Percentiles rank a stretch among this genome's conserved stretches.
These are phyloP conservation scores for Entoloma clypeatum DNA, from an alignment of 1,284 basidiomycete genomes.

Conservation along the genomic window DNA sequence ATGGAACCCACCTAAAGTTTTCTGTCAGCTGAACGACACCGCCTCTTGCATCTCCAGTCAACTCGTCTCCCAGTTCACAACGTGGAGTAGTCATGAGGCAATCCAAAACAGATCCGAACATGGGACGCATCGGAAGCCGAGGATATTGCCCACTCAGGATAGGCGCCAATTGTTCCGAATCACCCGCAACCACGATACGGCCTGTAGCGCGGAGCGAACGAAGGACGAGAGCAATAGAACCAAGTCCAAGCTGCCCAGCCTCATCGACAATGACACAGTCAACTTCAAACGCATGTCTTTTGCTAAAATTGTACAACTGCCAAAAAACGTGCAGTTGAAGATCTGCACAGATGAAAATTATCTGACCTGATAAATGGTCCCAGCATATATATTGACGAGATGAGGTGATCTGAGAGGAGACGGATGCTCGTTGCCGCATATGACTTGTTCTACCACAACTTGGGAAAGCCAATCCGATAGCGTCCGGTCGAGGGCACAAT, in stretches of 20 bases:
- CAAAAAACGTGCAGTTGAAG: conserved; percentile 1
- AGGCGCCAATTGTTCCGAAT: conserved; percentile 47
- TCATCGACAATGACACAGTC: conserved; percentile 46
- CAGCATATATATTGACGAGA: conserved; percentile 37
- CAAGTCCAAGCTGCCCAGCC: conserved; percentile 46
- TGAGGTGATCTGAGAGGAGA: conserved; percentile 25
- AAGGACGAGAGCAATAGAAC: conserved; percentile 40
- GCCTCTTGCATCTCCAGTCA: conserved; percentile 22
- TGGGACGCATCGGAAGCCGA: conserved; percentile 29
- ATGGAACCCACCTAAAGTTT: conserved; percentile 37
- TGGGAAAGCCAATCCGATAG: conserved; percentile 38
- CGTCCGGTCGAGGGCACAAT: conserved; percentile 34
- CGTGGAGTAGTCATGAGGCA: conserved; percentile 34
- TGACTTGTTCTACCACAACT: conserved; percentile 37
- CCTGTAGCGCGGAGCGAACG: conserved; percentile 35
- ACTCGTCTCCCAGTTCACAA: conserved; percentile 18
- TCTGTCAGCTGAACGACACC: conserved; percentile 46
- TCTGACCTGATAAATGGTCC: conserved; percentile 44
- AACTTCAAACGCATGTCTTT: conserved; percentile 33
- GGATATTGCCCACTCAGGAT: conserved; percentile 45
- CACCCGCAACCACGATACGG: conserved; percentile 45
- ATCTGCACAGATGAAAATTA: background rate
- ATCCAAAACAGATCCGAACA: conserved; percentile 48
- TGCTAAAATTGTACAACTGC: conserved; percentile 45
- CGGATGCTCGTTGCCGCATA: conserved; percentile 36